Percentiles rank a stretch among this genome's conserved stretches.
Evolutionary conservation across 257 asterid genomes (phyloP).

Genomic region (Solanum paucissectum): DNA sequence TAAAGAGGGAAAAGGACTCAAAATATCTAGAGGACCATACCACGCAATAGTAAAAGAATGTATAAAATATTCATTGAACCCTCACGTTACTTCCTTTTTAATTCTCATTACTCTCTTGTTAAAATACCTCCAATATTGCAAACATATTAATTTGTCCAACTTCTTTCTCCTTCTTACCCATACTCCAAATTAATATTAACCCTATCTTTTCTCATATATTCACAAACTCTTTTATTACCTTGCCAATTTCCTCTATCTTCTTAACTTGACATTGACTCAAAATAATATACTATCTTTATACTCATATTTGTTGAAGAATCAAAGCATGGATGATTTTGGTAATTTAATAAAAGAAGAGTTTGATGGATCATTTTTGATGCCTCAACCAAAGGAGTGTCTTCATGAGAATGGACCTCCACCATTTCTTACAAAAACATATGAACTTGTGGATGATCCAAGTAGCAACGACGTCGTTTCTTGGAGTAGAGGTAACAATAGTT

Average conservation of each 20-base stretch:
- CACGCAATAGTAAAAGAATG: background rate
- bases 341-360: slow-evolving; percentile 18
- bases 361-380: background rate
- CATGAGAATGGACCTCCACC: slow-evolving; percentile 52
- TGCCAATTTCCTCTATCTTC: background rate
- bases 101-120: background rate
- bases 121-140: background rate
- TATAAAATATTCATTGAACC: background rate
- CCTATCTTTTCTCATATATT: background rate
- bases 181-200: background rate
- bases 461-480: slow-evolving; percentile 51
- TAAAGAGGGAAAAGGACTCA: background rate
- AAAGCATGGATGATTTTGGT: slow-evolving; percentile 16
- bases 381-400: slow-evolving; percentile 55
- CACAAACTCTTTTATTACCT: background rate
- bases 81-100: background rate
- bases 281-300: background rate
- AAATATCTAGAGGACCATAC: slow-evolving; percentile 7
- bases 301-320: background rate
- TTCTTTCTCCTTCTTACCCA: background rate
- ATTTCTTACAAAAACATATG: slow-evolving; percentile 62
- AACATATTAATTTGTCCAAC: background rate
- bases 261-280: background rate
- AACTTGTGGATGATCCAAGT: slow-evolving; percentile 56
- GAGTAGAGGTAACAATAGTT: slow-evolving; percentile 71